Evolutionary conservation across 306 rosid species (phyloP).

Genomic region (barrel medic (Medicago truncatula)): DNA sequence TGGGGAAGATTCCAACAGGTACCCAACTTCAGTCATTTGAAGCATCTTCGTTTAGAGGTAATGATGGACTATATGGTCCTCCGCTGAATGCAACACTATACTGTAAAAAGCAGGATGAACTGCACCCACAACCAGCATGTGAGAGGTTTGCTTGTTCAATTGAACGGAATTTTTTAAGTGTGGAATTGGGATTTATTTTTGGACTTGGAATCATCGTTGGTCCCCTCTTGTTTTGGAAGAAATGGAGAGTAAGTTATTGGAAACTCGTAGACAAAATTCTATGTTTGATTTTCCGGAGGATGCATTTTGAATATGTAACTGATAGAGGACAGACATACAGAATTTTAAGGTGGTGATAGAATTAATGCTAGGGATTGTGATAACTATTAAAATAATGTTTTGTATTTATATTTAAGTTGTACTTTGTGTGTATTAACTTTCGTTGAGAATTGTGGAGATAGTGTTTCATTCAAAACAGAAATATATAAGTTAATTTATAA

Average conservation of each 20-base stretch:
- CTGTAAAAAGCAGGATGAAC: too few species aligned
- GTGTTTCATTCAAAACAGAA: too few species aligned
- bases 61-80: slow-evolving; percentile 41
- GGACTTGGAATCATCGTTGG: neutral
- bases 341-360: neutral
- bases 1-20: slow-evolving; percentile 39
- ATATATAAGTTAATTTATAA: too few species aligned
- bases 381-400: neutral
- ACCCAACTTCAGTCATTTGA: slow-evolving; percentile 39
- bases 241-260: neutral
- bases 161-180: neutral
- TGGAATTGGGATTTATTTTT: neutral
- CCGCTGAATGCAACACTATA: slow-evolving; percentile 31
- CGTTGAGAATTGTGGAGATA: too few species aligned
- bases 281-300: too few species aligned
- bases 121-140: neutral
- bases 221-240: neutral
- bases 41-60: slow-evolving; percentile 29
- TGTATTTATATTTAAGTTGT: neutral
- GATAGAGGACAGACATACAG: too few species aligned
- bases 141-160: neutral
- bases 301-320: too few species aligned
- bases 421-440: neutral
- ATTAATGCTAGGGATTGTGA: neutral
- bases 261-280: neutral